Evolutionary conservation across 192 early-diverging fungal genomes (phyloP).

Genomic region (Coemansia pectinata): DNA sequence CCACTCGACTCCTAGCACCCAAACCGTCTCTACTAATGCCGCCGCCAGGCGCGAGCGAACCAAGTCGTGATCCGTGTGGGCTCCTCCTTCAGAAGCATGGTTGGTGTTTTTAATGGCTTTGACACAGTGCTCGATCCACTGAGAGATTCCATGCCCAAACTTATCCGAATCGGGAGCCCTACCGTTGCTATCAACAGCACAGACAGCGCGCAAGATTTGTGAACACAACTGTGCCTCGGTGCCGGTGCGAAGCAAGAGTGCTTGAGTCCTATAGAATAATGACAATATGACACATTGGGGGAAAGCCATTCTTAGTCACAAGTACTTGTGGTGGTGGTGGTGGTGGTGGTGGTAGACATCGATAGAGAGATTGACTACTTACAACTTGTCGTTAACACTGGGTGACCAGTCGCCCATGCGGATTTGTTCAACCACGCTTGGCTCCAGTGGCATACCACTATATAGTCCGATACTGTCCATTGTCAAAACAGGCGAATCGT

Average conservation of each 20-base stretch:
- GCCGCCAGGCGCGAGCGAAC: constrained; percentile 23
- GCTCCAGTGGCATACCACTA: constrained; percentile 18
- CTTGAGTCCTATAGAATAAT: constrained; percentile 30
- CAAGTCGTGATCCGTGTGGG: constrained; percentile 3
- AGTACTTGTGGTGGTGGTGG: not conserved
- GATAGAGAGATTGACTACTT: constrained; percentile 2
- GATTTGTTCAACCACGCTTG: constrained; percentile 33
- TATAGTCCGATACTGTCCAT: not conserved
- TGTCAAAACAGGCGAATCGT: too few species aligned
- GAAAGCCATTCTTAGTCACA: not conserved
- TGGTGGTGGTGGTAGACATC: not conserved
- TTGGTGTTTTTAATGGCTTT: constrained; percentile 28
- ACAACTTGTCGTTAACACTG: constrained; percentile 40
- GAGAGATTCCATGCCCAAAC: constrained; percentile 21
- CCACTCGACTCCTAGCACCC: constrained; percentile 42
- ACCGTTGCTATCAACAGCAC: constrained; percentile 3
- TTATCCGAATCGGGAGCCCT: constrained; percentile 6
- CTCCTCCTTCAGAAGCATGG: not conserved
- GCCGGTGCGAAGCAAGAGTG: constrained; percentile 20
- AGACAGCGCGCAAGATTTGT: constrained; percentile 31
- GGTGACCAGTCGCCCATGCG: constrained; percentile 37
- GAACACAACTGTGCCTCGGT: constrained; percentile 27
- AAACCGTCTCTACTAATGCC: constrained; percentile 42
- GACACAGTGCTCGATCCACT: constrained; percentile 35
- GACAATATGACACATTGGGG: not conserved